Percentiles rank a stretch among this genome's conserved stretches.
Evolutionary conservation across 2,329 filamentous ascomycete genomes (phyloP).

Genomic region (Cyphellophora europaea): DNA sequence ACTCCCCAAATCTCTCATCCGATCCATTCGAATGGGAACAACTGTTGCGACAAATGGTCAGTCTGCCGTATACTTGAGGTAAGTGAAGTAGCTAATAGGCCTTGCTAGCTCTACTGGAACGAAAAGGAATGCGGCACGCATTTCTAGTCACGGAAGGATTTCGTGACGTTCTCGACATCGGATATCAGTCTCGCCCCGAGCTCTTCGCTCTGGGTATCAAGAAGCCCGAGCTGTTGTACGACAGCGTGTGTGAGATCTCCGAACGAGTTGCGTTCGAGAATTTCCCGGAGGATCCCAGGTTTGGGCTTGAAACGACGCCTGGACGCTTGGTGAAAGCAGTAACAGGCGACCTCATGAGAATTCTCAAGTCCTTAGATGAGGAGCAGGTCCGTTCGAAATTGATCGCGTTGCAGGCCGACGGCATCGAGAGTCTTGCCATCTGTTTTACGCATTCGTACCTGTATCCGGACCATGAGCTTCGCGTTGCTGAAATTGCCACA

Average conservation of each 20-base stretch:
- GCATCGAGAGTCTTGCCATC: conserved; percentile 3
- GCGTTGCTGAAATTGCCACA: conserved; percentile 67
- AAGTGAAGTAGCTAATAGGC: too few species aligned
- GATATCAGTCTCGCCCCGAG: conserved; percentile 78
- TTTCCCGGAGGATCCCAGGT: too few species aligned
- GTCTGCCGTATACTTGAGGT: too few species aligned
- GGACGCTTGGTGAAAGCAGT: conserved; percentile 56
- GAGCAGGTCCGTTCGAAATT: conserved; percentile 50
- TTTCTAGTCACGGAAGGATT: conserved; percentile 81
- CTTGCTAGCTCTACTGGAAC: conserved; percentile 76
- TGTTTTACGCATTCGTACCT: conserved; percentile 72
- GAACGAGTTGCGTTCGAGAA: conserved; percentile 69
- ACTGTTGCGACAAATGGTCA: conserved; percentile 87
- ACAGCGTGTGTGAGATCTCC: conserved; percentile 73
- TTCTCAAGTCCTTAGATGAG: conserved; percentile 51
- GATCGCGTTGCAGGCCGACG: conserved; percentile 31
- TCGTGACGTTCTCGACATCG: conserved; percentile 76
- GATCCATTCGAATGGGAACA: conserved; percentile 72
- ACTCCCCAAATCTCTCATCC: conserved; percentile 12
- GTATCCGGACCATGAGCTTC: conserved; percentile 72
- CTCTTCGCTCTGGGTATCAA: conserved; percentile 85
- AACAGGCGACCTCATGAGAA: conserved; percentile 56
- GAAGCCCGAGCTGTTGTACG: conserved; percentile 79
- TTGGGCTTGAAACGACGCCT: too few species aligned
- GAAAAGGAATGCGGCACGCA: conserved; percentile 82